Conservation (phyloP, 2,329 filamentous ascomycete species). For the Coccinonectria pachysandricola region DNA sequence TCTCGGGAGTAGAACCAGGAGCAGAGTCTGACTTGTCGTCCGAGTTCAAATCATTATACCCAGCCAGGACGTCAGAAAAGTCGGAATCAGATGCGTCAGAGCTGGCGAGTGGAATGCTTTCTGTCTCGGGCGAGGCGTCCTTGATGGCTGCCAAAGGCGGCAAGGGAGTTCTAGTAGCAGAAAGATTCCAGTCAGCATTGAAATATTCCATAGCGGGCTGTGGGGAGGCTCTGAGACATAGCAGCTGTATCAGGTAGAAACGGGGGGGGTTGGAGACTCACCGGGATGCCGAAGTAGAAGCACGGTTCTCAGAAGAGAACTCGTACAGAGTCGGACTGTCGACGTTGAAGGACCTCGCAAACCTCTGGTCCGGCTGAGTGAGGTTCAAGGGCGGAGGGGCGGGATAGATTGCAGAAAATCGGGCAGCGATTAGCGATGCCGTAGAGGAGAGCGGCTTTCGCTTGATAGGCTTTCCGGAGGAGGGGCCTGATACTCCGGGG, state of each 20-base stretch:
- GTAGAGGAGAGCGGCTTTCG: conserved; percentile 51
- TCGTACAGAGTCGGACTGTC: conserved; percentile 55
- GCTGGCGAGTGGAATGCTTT: conserved; percentile 31
- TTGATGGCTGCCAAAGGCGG: conserved; percentile 16
- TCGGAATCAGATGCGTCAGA: conserved; percentile 35
- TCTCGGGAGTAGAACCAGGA: conserved; percentile 17
- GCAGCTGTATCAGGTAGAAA: conserved; percentile 2
- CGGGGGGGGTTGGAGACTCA: conserved; percentile 16
- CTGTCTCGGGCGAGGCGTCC: conserved; percentile 16
- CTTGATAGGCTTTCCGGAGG: conserved; percentile 33
- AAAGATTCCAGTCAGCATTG: conserved; percentile 19
- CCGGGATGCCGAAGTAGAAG: conserved; percentile 12
- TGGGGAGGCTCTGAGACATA: conserved; percentile 1
- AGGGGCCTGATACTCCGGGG: conserved; percentile 7
- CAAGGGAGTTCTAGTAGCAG: conserved; percentile 15
- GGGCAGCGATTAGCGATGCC: conserved; percentile 19
- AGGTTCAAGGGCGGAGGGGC: conserved; percentile 29
- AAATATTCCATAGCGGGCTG: conserved; percentile 5
- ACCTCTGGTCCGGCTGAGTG: conserved; percentile 41
- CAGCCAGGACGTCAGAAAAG: conserved; percentile 31
- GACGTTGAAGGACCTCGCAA: conserved; percentile 43
- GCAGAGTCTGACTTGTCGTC: conserved; percentile 20
- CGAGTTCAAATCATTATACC: conserved; percentile 33
- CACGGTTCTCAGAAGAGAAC: conserved; percentile 29
- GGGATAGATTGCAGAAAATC: conserved; percentile 16